Percentiles rank a stretch among this genome's conserved stretches.
These are phyloP conservation scores for Artemisia argyi DNA, from an alignment of 129 eudicot genomes.

Conservation along the genomic window DNA sequence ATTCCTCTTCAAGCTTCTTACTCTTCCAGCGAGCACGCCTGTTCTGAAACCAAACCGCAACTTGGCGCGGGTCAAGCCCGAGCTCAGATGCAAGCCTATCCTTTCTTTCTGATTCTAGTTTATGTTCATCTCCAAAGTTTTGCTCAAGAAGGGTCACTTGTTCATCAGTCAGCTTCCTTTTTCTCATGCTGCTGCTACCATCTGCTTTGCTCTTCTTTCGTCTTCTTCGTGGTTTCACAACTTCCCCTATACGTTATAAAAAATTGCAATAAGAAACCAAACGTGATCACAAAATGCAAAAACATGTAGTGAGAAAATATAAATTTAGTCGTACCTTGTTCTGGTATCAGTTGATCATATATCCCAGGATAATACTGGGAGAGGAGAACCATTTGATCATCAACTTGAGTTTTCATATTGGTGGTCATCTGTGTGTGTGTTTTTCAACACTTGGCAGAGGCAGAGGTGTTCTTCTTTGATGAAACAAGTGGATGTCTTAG, in stretches of 20 bases:
- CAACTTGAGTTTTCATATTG: slow-evolving; percentile 40
- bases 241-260: slow-evolving; percentile 33
- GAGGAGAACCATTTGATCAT: slow-evolving; percentile 66
- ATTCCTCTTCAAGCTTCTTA: slow-evolving; percentile 88
- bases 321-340: slow-evolving; percentile 47
- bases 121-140: slow-evolving; percentile 68
- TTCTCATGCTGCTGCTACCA: slow-evolving; percentile 43
- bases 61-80: slow-evolving; percentile 88
- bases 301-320: background rate
- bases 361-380: slow-evolving; percentile 78
- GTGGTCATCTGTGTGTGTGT: slow-evolving; percentile 33
- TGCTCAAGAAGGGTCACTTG: slow-evolving; percentile 62
- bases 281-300: slow-evolving; percentile 17
- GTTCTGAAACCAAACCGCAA: slow-evolving; percentile 97
- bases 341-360: slow-evolving; percentile 57
- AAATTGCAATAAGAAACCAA: slow-evolving; percentile 5
- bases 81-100: slow-evolving; percentile 78
- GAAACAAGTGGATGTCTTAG: slow-evolving; percentile 39
- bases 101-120: slow-evolving; percentile 84
- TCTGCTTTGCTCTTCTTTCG: slow-evolving; percentile 61
- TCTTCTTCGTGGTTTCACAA: slow-evolving; percentile 49
- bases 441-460: slow-evolving; percentile 38
- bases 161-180: slow-evolving; percentile 77
- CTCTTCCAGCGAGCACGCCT: slow-evolving; percentile 86
- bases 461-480: slow-evolving; percentile 34